Base-by-base conservation (phyloP, 805 yeast species). In the Hanseniaspora clermontiae region DNA sequence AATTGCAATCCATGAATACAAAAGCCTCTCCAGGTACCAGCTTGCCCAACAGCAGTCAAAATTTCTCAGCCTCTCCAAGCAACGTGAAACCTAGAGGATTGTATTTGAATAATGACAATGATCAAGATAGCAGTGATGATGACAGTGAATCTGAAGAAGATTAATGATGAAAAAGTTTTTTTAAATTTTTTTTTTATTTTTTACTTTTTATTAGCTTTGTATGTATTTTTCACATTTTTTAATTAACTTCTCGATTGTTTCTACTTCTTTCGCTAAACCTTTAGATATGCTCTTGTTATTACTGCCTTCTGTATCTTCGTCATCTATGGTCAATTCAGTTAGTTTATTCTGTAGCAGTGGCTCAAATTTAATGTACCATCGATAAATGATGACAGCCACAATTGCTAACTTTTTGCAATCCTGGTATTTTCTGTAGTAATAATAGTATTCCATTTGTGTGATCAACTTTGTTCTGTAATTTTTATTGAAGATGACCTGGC, bases 141-240 rank as follows among this genome's bases (percentile, higher is more conserved):
- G 77, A 73, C 58, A 84, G 82, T 57, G 81, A 77, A 68, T 80
- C 85, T 66, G 90, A 83, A 69, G 91, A 84, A 70, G 90, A 84
- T 68, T 82, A n/a, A 14, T 49, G 20, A 37, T 49, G 17, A 20
- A 29, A 5, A 2, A 27, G 6, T 9, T 19, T 40, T 34, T 31
- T 34, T 17, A 31, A 7, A 19, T 40, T 34, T 31, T 34, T 31
- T 40, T 31, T 31, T 47, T 40, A 32, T 12, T 20, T 37, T 40
- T 40, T 40, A 31, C 29, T 3, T 37, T 46, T 17, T n/a, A 17
- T 34, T 17, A 24, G 17, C 8, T 46, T 32, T 32, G 12, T 31
- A 20, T 46, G 31, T 42, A 9, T 20, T 10, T 42, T 42, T 43
- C 39, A 43, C 55, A 51, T 43, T 43, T 51, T 8, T 24, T 39